Percentiles rank a stretch among this genome's conserved stretches.
phyloP scores from a whole-genome alignment of 805 yeast genomes.

The Saccharomyces kudriavzevii region DNA sequence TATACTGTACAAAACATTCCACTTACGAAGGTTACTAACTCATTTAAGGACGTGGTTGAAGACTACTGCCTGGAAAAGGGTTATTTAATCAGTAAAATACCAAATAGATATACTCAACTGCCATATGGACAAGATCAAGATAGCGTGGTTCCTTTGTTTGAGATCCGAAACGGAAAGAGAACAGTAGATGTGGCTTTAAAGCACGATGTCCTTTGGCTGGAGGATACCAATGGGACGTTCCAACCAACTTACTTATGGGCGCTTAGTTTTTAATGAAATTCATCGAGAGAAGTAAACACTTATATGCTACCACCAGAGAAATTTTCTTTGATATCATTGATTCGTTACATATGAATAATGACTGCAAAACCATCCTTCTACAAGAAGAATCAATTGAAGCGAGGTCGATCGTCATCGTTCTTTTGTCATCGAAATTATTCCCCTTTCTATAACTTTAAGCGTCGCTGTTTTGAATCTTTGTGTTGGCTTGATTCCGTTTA shows the following conservation, averaged over 20 bases:
- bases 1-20: constrained; percentile 32
- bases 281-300: not conserved
- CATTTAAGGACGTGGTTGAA: constrained; percentile 60
- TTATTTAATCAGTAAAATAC: constrained; percentile 24
- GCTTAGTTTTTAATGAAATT: constrained; percentile 1
- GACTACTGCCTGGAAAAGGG: constrained; percentile 48
- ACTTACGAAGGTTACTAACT: constrained; percentile 34
- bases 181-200: constrained; percentile 36
- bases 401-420: not conserved
- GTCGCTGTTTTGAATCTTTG: no score
- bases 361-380: not conserved
- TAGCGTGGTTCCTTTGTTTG: constrained; percentile 19
- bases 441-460: no score
- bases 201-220: constrained; percentile 58
- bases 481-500: no score
- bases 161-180: constrained; percentile 4
- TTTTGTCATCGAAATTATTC: not conserved
- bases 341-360: not conserved
- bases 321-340: not conserved
- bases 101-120: constrained; percentile 12
- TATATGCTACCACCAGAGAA: not conserved
- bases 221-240: constrained; percentile 13
- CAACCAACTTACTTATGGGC: constrained; percentile 17
- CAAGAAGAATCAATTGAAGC: not conserved
- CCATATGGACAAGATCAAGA: constrained; percentile 24